Percentiles rank a stretch among this genome's conserved stretches.
phyloP scores from a whole-genome alignment of 805 yeast genomes.

The Yamadazyma philogaea region DNA sequence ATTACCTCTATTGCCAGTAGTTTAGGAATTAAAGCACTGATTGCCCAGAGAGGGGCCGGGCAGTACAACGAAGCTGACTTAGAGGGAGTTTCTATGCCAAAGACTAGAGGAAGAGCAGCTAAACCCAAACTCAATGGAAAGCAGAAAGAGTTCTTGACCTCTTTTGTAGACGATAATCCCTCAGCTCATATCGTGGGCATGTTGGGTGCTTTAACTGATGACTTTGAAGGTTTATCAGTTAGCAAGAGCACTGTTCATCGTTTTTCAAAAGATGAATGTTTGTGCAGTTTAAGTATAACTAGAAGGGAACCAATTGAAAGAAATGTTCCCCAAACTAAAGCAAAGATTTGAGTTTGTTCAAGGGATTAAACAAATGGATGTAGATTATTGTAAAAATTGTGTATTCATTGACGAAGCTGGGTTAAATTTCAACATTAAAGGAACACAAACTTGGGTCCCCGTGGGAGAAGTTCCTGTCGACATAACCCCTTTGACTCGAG shows the following conservation, averaged over 20 bases:
- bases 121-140: conserved; percentile 7
- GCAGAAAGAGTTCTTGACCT: conserved; percentile 12
- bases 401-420: conserved; percentile 18
- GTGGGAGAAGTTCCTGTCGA: conserved; percentile 11
- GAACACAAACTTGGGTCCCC: conserved; percentile 13
- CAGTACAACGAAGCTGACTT: conserved; percentile 10
- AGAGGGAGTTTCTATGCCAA: conserved; percentile 5
- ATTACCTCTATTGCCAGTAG: conserved; percentile 8
- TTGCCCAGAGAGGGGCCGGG: conserved; percentile 12
- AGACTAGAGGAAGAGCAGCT: conserved; percentile 8
- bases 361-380: conserved; percentile 5
- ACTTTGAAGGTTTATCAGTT: conserved; percentile 8
- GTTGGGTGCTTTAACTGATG: conserved; percentile 3
- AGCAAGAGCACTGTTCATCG: conserved; percentile 9
- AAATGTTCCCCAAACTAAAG: conserved; percentile 7
- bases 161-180: conserved; percentile 9
- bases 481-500: conserved; percentile 11
- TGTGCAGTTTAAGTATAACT: conserved; percentile 6
- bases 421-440: conserved; percentile 12
- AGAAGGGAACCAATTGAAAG: conserved; percentile 10
- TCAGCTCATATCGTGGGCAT: conserved; percentile 10
- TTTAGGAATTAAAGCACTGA: conserved; percentile 9
- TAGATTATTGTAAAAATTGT: conserved; percentile 11
- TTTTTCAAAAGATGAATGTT: conserved; percentile 13
- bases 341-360: conserved; percentile 3